phyloP scores from a whole-genome alignment of 768 basidiomycete species.

The Steccherinum ochraceum region DNA sequence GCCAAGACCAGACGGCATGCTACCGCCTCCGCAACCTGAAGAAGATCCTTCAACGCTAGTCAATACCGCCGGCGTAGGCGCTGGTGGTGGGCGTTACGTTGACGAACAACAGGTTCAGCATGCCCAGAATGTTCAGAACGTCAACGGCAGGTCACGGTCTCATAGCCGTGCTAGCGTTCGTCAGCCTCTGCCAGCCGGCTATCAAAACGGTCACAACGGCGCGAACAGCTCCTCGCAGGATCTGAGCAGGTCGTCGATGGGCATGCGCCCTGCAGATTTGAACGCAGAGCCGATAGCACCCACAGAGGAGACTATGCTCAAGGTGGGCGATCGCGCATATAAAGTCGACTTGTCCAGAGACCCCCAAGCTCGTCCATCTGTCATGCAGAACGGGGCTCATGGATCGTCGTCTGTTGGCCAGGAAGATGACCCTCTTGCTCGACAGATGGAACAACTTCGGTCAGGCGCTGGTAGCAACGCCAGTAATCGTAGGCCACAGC shows the following conservation, averaged over 20 bases:
- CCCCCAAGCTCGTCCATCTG: constrained; percentile 17
- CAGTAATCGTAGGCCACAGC: constrained; percentile 6
- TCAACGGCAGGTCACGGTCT: not conserved
- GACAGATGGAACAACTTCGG: constrained; percentile 53
- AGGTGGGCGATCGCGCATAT: constrained; percentile 62
- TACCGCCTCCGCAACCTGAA: constrained; percentile 31
- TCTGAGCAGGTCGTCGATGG: not conserved
- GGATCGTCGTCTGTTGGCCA: constrained; percentile 26
- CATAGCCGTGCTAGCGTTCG: constrained; percentile 2
- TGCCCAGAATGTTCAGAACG: constrained; percentile 2
- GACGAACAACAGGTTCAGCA: constrained; percentile 1
- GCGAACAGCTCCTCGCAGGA: not conserved
- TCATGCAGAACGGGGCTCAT: constrained; percentile 10
- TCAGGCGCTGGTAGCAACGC: constrained; percentile 32
- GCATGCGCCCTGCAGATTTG: constrained; percentile 30
- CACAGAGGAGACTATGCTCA: constrained; percentile 55
- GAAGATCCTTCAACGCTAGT: constrained; percentile 37
- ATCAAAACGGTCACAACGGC: not conserved
- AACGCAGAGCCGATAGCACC: constrained; percentile 59
- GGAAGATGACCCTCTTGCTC: constrained; percentile 55
- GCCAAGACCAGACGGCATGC: constrained; percentile 14
- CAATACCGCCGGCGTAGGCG: constrained; percentile 69
- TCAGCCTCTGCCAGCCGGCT: not conserved
- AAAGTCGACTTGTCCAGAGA: constrained; percentile 25
- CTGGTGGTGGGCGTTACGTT: constrained; percentile 39